Evolutionary conservation across 2,329 filamentous ascomycete genomes (phyloP).

Genomic region (Fusarium udum): DNA sequence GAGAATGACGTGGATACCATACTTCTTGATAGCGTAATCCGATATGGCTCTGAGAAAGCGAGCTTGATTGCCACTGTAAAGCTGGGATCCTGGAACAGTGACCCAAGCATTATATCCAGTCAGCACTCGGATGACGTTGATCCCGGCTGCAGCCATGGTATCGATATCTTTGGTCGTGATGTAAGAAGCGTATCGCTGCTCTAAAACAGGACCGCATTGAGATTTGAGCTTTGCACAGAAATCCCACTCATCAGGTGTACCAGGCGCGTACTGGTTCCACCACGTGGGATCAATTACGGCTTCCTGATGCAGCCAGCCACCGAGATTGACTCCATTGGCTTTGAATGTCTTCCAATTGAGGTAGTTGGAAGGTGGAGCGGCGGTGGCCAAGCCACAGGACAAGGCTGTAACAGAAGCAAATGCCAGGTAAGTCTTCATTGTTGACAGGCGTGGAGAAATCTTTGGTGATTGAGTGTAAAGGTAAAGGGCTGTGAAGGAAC

Average conservation of each 20-base stretch:
- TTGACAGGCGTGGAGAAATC: rapidly evolving
- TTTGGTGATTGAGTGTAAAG: not conserved
- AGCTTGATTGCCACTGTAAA: not conserved
- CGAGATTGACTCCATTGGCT: not conserved
- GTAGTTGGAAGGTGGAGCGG: not conserved
- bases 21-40: not conserved
- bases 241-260: not conserved
- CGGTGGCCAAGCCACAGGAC: not conserved
- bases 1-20: not conserved
- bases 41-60: not conserved
- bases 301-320: not conserved
- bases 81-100: not conserved
- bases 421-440: not conserved
- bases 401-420: not conserved
- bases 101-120: not conserved
- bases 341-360: not conserved
- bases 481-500: not conserved
- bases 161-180: not conserved
- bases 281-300: not conserved
- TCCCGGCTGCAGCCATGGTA: not conserved
- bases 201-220: not conserved
- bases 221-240: not conserved
- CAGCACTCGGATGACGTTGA: not conserved
- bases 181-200: not conserved
- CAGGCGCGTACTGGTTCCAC: not conserved